Percentiles rank a stretch among this genome's conserved stretches.
Conservation (phyloP, 2,329 filamentous ascomycete species). For the Pseudogymnoascus sp. region DNA sequence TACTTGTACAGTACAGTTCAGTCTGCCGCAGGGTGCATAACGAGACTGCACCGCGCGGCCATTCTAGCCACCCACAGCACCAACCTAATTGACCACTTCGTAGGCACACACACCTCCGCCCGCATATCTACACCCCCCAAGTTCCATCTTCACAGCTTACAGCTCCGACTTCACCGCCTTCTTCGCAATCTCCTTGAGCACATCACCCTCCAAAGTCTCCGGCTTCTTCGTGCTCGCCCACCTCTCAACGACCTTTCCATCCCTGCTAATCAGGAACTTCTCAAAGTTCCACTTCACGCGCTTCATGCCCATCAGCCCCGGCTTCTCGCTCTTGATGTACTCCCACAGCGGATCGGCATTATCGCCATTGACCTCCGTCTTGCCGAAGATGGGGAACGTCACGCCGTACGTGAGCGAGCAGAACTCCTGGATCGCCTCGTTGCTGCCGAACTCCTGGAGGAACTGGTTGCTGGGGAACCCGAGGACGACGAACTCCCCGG, state of each 20-base stretch:
- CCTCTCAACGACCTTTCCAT: conserved; percentile 77
- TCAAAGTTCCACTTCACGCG: conserved; percentile 99
- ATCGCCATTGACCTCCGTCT: conserved; percentile 90
- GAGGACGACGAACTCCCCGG: conserved; percentile 75
- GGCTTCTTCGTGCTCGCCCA: conserved; percentile 90
- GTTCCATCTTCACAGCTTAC: not conserved
- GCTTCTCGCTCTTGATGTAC: conserved; percentile 67
- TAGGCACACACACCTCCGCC: not conserved
- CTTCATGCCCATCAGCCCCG: conserved; percentile 83
- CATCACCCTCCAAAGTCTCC: conserved; percentile 66
- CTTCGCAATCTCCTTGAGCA: conserved; percentile 62
- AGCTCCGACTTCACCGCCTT: conserved; percentile 13
- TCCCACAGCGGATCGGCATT: conserved; percentile 71
- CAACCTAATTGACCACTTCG: not conserved
- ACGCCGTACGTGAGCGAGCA: conserved; percentile 95
- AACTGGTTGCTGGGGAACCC: conserved; percentile 99
- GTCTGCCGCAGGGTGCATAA: not conserved
- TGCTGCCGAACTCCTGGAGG: too few species aligned
- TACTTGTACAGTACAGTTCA: conserved; percentile 3
- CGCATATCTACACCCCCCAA: not conserved
- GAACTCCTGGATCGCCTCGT: conserved; percentile 76
- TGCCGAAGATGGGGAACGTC: conserved; percentile 82
- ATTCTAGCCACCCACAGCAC: not conserved
- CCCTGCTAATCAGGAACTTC: conserved; percentile 85
- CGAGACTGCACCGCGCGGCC: not conserved